These are phyloP conservation scores for Ceratocystis cubensis DNA, from an alignment of 2,329 filamentous ascomycete genomes.

Conservation along the genomic window DNA sequence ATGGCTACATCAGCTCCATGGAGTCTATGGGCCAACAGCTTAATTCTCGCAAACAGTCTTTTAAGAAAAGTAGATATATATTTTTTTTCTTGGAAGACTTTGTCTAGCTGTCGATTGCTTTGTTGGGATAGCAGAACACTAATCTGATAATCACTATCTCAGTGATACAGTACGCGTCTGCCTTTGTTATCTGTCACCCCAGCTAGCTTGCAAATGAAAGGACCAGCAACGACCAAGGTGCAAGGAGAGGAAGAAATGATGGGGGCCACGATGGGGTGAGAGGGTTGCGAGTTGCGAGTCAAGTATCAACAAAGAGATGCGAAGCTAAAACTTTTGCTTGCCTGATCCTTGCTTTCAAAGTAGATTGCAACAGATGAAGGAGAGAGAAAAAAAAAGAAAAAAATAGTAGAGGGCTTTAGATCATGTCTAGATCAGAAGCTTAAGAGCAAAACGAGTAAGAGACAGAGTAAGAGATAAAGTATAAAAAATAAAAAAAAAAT, in stretches of 20 bases:
- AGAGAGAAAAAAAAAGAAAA: background rate
- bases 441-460: background rate
- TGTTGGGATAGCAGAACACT: no score
- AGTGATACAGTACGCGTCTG: no score
- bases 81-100: background rate
- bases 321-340: background rate
- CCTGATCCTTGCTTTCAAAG: background rate
- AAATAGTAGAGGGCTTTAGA: background rate
- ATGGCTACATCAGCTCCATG: no score
- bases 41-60: no score
- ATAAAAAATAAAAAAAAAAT: background rate
- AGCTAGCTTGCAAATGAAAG: background rate
- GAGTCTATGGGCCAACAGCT: no score
- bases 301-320: background rate
- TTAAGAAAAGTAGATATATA: no score
- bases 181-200: no score
- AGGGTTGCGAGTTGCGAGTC: constrained; percentile 8
- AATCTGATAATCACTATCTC: no score
- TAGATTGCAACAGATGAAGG: background rate
- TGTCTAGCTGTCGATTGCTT: no score
- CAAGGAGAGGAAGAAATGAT: background rate
- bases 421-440: background rate
- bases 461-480: background rate
- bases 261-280: background rate
- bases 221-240: background rate